Evolutionary conservation across 768 basidiomycete genomes (phyloP).

Genomic region (Russula foetens): DNA sequence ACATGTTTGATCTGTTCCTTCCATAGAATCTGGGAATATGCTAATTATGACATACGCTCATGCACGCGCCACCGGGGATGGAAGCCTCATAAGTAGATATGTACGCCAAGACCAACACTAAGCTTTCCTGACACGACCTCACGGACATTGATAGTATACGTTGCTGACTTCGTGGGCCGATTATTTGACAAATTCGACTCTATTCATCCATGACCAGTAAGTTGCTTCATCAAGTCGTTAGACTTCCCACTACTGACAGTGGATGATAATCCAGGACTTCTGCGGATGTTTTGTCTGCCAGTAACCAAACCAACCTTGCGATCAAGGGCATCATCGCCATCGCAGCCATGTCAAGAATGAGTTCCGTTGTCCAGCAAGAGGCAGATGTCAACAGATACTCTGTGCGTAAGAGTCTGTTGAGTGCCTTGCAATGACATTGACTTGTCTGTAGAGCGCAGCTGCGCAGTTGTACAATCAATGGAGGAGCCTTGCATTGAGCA

Average conservation of each 20-base stretch:
- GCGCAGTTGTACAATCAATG: slow-evolving; percentile 4
- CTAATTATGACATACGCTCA: slow-evolving; percentile 29
- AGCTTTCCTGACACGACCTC: not conserved
- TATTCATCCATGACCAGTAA: slow-evolving; percentile 45
- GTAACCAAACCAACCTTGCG: slow-evolving; percentile 62
- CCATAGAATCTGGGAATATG: slow-evolving; percentile 28
- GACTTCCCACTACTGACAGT: slow-evolving; percentile 22
- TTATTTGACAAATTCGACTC: slow-evolving; percentile 30
- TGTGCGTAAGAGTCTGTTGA: slow-evolving; percentile 17
- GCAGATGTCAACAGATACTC: slow-evolving; percentile 22
- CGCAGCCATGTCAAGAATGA: slow-evolving; percentile 53
- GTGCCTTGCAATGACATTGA: not conserved
- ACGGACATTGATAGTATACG: slow-evolving; percentile 18
- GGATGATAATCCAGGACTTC: slow-evolving; percentile 8
- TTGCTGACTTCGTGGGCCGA: slow-evolving; percentile 28
- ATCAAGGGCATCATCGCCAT: slow-evolving; percentile 67
- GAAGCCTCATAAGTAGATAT: slow-evolving; percentile 21
- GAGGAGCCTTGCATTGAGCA: slow-evolving; percentile 1
- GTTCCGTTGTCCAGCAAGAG: slow-evolving; percentile 22
- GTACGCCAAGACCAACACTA: not conserved
- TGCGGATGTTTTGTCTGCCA: slow-evolving; percentile 18
- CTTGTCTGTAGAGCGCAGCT: not conserved
- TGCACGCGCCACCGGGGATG: slow-evolving; percentile 24
- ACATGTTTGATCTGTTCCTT: not conserved
- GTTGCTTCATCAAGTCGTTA: slow-evolving; percentile 41